Base-by-base conservation (phyloP, 176 grass and related monocot species). In the Musa itinerans region DNA sequence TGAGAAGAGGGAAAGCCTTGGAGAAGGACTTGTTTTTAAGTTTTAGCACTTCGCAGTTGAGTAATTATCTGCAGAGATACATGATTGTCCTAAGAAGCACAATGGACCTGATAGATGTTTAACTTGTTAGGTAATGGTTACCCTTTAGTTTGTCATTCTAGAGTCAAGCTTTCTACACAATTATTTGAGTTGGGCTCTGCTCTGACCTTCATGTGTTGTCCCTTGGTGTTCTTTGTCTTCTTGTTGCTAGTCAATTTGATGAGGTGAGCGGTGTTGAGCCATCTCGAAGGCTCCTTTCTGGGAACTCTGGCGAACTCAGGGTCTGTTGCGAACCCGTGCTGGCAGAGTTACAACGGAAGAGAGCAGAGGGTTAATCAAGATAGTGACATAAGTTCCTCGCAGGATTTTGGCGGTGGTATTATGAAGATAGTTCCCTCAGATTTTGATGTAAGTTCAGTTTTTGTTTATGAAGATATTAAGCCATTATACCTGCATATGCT, bases 41-140 rank as follows among this genome's bases (percentile, higher is more conserved):
- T 69, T 69, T 19, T 69, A 26, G 11, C 34, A 56, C 29, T 34
- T 34, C 2, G 78, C 84, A 92, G 91, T 74, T 71, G 54, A 84
- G 88, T 53, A 79, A 92, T 76, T 86, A 83, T 87, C 58, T 73
- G 17, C 86, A 92, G 78, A 94, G 90, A 86, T 94, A 99, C 54
- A 89, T 83, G 79, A 83, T 99, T 71, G 69, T 99, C 68, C 80
- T 99, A 83, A 84, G 91, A 83, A 99, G 95, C 84, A 88, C 84
- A 69, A 99, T 83, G 86, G 95, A 88, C 54, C 89, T 88, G 57
- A 84, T 94, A 78, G 88, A 94, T 89, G 72, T 99, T 79, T 99
- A 92, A 84, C 83, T 99, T 84, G 86, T 92, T 72, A 89, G 95
- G 95, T 99, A 84, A 75, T 74, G 10, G 29, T 15, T 76, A 34